A percentile compares a stretch with the other conserved stretches of the same genome.
Conservation (phyloP, 73 alveolate species). For the Blepharisma japonicum region DNA sequence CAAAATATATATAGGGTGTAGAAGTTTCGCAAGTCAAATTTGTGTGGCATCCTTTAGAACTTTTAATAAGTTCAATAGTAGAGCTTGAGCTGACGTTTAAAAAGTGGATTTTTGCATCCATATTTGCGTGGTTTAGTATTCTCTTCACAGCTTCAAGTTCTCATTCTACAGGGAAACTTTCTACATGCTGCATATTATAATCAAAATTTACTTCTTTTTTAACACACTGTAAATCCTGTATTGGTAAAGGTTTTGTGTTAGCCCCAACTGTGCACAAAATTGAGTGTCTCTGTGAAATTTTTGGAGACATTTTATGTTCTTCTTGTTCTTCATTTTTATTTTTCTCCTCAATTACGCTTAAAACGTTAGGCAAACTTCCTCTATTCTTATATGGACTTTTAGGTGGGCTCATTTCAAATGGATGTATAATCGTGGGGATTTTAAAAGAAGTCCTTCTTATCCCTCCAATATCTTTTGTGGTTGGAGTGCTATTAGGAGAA, state of each 20-base stretch:
- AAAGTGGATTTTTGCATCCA: not conserved
- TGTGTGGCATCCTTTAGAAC: not conserved
- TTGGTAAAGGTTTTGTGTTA: not conserved
- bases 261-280: not conserved
- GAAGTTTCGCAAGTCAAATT: constrained; percentile 21
- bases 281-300: too few relatives aligned
- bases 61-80: not conserved
- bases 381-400: too few relatives aligned
- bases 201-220: not conserved
- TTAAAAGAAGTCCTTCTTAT: too few relatives aligned
- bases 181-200: not conserved
- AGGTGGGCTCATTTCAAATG: too few relatives aligned
- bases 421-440: too few relatives aligned
- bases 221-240: not conserved
- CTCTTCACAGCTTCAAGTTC: constrained; percentile 8
- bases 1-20: constrained; percentile 18
- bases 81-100: not conserved
- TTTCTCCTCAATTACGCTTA: too few relatives aligned
- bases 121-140: not conserved
- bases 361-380: too few relatives aligned
- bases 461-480: too few relatives aligned
- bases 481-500: too few relatives aligned
- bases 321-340: too few relatives aligned
- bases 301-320: too few relatives aligned
- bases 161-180: constrained; percentile 1